Base-by-base conservation (phyloP, 2,329 filamentous ascomycete genomes). In the Chalara sp. region DNA sequence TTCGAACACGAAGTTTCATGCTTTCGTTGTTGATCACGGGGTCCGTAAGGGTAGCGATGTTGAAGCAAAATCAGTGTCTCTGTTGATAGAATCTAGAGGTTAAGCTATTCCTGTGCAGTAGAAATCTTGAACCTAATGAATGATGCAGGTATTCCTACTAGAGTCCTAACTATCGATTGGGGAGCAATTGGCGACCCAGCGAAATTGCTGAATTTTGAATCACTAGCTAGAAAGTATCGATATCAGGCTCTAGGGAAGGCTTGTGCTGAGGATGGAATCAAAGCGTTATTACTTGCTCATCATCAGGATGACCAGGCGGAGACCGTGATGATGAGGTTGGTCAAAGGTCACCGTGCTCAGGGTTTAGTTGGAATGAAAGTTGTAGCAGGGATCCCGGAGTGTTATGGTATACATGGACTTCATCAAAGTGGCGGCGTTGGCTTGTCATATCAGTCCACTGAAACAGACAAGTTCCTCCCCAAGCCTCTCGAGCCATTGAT, bases 291-390 rank as follows among this genome's bases (percentile, higher is more conserved):
- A 39, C 72, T 95, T 31, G 93, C 85, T 4, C 93, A 99, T 64
- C 93, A 99, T 65, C 74, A 79, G 55, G 91, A 96, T 62, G 93
- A 99, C 62, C 89, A 93, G 63, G 86, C 90, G 50, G 93, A 99
- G 70, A 96, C 91, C 0, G 76, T 95, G 4, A 69, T 97, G 46
- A 87, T 90, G 83, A 80, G 93, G 41, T 68, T 97, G 35, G 68
- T 84, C 6, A 73, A 74, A 3, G 83, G 84, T 0, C 86, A 89
- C 60, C 72, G 78, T 2, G 79, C 80, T n/a, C 72, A 77, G n/a
- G 90, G 88, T 0, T 71, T 96, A 32, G 72, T 76, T 12, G 89
- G 87, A 4, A 93, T 95, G 60, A 76, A 75, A 7, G 60, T 72
- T 3, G 72, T 78, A 13, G 74, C 78, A 31, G 78, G 80, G 43